Base-by-base conservation (phyloP, 257 asterid species). In the Mitragyna speciosa region DNA sequence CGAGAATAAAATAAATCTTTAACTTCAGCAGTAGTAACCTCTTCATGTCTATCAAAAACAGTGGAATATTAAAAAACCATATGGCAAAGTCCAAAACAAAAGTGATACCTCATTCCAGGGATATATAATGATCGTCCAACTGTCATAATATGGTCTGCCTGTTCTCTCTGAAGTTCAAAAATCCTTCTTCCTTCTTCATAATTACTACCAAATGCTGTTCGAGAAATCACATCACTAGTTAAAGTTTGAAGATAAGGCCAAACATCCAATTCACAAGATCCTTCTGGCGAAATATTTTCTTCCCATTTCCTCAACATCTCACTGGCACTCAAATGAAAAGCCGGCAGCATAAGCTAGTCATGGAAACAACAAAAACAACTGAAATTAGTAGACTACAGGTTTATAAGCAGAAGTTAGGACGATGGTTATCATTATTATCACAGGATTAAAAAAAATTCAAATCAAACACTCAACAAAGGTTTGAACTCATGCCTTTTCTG, bases 141-240 rank as follows among this genome's bases (percentile, higher is more conserved):
- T 65, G 64, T 33, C 30, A 82, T 28, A 36, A 76, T 7, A 58
- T 48, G 81, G 33, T 41, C 75, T 4, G 84, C 87, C 41, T 87
- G 91, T 49, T 90, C 92, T 19, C 61, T 72, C 56, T 86, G 91
- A n/a, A 86, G 89, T 67, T 86, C 86, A 51, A 89, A 89, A 5
- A 91, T 80, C 65, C 22, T 82, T 76, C 78, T 79, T 7, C 93
- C 95, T 83, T 91, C 82, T 81, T 86, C 70, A 22, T 86, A 86
- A 80, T 82, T 87, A 78, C 93, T 91, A 2, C 96, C 96, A 47
- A 91, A 91, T 12, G 92, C 88, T 26, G 95, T 87, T 16, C 93
- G 82, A 17, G 91, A 89, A 47, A 90, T 86, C 2, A 87, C 89
- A 59, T 90, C 90, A 49, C 89, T 63, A 0, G 87, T 54, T 45